Conservation (phyloP, 495 filamentous ascomycete genomes). For the Pyrenopolyporus hunteri region DNA sequence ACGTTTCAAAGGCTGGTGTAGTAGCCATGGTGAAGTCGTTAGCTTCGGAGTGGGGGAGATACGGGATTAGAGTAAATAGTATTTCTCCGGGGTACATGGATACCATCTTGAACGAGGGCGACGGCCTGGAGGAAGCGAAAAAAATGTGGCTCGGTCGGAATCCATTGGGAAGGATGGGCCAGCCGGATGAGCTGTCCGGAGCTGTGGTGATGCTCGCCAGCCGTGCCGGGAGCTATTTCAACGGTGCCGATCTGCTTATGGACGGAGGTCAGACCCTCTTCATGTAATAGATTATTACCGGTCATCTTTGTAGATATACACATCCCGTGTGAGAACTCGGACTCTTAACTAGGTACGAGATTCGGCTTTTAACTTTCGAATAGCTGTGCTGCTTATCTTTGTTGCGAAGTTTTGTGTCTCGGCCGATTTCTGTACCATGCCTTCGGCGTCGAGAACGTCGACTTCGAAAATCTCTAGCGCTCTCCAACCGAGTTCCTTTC, state of each 20-base stretch:
- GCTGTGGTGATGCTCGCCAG: constrained; percentile 68
- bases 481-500: constrained; percentile 78
- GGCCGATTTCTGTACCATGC: constrained; percentile 54
- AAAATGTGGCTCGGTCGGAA: constrained; percentile 65
- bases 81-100: constrained; percentile 82
- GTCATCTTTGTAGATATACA: background rate
- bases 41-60: constrained; percentile 68
- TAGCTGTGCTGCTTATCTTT: constrained; percentile 89
- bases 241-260: constrained; percentile 56
- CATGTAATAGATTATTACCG: constrained; percentile 27
- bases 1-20: constrained; percentile 70
- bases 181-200: constrained; percentile 69
- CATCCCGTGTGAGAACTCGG: background rate
- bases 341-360: constrained; percentile 22
- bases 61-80: constrained; percentile 72
- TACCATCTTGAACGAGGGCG: constrained; percentile 75
- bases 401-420: constrained; percentile 67
- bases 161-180: constrained; percentile 73
- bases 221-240: constrained; percentile 70
- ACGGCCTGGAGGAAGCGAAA: constrained; percentile 59
- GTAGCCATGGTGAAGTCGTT: constrained; percentile 63
- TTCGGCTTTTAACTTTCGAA: constrained; percentile 56
- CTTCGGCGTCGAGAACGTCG: constrained; percentile 80
- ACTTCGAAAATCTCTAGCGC: constrained; percentile 83
- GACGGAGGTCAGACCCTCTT: constrained; percentile 50